A percentile compares a stretch with the other conserved stretches of the same genome.
Conservation (phyloP, 768 basidiomycete genomes). For the Tricholoma sp. region DNA sequence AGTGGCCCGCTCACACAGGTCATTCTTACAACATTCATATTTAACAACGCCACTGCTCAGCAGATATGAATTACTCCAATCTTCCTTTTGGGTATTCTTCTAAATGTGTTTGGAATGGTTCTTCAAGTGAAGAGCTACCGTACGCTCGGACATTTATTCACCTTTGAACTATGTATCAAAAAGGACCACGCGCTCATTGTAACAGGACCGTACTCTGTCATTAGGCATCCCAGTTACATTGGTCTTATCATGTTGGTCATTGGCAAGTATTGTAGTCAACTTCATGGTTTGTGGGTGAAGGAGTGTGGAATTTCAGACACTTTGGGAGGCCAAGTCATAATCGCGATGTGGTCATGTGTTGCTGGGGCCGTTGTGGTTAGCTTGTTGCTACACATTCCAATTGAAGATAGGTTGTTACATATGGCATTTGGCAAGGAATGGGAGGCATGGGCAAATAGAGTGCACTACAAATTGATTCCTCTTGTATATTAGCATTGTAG, state of each 20-base stretch:
- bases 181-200: constrained; percentile 30
- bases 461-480: too few relatives aligned
- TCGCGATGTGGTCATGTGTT: constrained; percentile 20
- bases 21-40: constrained; percentile 14
- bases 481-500: too few relatives aligned
- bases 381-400: constrained; percentile 23
- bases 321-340: constrained; percentile 8
- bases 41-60: constrained; percentile 8
- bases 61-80: constrained; percentile 21
- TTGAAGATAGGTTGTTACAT: constrained; percentile 31
- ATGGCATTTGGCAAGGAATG: constrained; percentile 23
- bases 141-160: constrained; percentile 32
- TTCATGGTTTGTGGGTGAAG: constrained; percentile 28
- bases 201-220: constrained; percentile 29
- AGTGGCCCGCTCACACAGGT: constrained; percentile 13
- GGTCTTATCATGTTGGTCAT: constrained; percentile 27
- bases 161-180: constrained; percentile 32
- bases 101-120: constrained; percentile 27
- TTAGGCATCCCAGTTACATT: constrained; percentile 37
- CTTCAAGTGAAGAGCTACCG: constrained; percentile 30
- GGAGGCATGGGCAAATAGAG: constrained; percentile 23
- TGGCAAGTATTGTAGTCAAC: constrained; percentile 21
- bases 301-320: constrained; percentile 28
- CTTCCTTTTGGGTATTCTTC: constrained; percentile 25
- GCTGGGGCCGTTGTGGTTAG: constrained; percentile 21